Percentiles rank a stretch among this genome's conserved stretches.
phyloP scores from a whole-genome alignment of 2,329 filamentous ascomycete species.

The Beauveria sp. region DNA sequence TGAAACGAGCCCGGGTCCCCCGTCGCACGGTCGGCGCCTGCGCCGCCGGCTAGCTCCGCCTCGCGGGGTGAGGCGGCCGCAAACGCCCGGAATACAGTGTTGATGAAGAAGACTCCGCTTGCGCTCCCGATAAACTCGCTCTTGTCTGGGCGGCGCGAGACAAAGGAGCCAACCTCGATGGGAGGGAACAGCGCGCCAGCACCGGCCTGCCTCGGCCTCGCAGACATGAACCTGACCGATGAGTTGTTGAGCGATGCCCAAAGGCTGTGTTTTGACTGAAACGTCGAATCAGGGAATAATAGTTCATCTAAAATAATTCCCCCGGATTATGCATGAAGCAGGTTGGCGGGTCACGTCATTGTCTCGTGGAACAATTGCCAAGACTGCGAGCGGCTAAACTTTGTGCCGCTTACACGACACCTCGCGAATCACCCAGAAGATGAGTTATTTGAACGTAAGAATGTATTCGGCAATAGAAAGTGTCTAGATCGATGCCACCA shows the following conservation, averaged over 20 bases:
- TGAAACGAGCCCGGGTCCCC: neutral
- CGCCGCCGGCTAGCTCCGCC: neutral
- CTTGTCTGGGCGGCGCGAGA: conserved; percentile 18
- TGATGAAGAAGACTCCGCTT: conserved; percentile 45
- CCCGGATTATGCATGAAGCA: neutral
- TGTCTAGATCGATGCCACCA: too few species aligned
- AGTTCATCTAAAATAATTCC: neutral
- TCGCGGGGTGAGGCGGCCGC: conserved; percentile 22
- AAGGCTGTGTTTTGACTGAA: too few species aligned
- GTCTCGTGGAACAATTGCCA: neutral
- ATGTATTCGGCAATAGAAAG: too few species aligned
- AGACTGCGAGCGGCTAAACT: neutral
- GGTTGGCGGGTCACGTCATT: neutral
- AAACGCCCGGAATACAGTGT: conserved; percentile 46
- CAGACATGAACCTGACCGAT: neutral
- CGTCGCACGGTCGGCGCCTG: conserved; percentile 13
- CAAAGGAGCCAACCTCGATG: conserved; percentile 5
- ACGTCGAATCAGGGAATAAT: neutral
- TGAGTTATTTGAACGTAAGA: too few species aligned
- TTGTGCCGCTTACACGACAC: neutral
- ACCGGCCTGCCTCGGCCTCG: neutral
- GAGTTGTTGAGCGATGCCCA: neutral
- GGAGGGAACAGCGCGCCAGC: conserved; percentile 1
- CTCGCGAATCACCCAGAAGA: too few species aligned
- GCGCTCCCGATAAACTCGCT: conserved; percentile 46